Evolutionary conservation across 169 alveolate genomes (phyloP).

Genomic region (Babesia ovis): DNA sequence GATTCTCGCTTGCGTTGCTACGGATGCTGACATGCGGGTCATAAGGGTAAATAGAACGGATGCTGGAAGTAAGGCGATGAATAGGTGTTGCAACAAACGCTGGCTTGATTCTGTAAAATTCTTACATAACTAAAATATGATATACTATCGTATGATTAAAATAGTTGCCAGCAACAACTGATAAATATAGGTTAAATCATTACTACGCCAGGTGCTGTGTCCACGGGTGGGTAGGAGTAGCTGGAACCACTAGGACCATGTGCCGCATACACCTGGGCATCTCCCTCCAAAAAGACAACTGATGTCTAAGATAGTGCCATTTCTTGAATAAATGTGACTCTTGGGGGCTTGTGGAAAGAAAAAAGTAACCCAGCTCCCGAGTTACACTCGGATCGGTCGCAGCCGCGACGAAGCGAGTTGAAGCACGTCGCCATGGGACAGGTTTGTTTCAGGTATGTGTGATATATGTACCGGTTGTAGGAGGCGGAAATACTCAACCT

Average conservation of each 20-base stretch:
- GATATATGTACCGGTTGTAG: slow-evolving; percentile 8
- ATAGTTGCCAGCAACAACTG: too few species aligned
- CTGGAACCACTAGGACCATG: neutral
- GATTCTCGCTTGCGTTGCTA: too few species aligned
- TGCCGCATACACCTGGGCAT: neutral
- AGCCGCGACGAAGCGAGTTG: neutral
- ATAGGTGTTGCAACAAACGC: too few species aligned
- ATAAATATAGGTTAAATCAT: too few species aligned
- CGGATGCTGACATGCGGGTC: too few species aligned
- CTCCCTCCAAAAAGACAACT: neutral
- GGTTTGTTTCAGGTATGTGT: neutral
- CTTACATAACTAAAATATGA: too few species aligned
- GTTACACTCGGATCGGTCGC: neutral
- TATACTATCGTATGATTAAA: too few species aligned
- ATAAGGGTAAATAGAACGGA: too few species aligned
- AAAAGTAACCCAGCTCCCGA: neutral
- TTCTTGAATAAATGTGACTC: neutral
- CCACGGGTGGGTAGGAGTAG: too few species aligned
- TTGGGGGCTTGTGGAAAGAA: neutral
- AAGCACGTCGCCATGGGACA: slow-evolving; percentile 2
- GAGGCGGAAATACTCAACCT: slow-evolving; percentile 58
- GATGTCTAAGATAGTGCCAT: neutral
- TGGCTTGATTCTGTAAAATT: too few species aligned
- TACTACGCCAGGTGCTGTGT: too few species aligned
- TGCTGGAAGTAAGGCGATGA: too few species aligned